Conservation (phyloP, 352 stramenopile species). For the Globisporangium canariense region DNA sequence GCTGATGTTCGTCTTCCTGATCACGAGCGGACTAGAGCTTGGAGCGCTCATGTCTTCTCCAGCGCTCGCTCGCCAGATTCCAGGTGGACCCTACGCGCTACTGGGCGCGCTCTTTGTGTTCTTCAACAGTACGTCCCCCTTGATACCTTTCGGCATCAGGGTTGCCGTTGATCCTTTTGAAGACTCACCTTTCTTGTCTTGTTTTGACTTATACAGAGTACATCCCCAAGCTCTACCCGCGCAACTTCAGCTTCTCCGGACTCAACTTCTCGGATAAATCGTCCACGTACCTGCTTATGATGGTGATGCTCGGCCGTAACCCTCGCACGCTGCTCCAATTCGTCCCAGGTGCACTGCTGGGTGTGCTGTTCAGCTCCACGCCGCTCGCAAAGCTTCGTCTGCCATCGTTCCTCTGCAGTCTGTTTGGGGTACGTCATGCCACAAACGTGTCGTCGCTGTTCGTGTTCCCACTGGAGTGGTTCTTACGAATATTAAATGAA, state of each 20-base stretch:
- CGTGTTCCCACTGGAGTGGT: not conserved
- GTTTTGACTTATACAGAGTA: slow-evolving; percentile 41
- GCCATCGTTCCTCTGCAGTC: slow-evolving; percentile 61
- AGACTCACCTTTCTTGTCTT: not conserved
- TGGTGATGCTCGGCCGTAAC: slow-evolving; percentile 70
- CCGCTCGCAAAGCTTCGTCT: slow-evolving; percentile 68
- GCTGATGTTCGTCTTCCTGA: slow-evolving; percentile 56
- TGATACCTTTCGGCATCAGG: not conserved
- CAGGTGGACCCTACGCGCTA: slow-evolving; percentile 64
- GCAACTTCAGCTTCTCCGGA: slow-evolving; percentile 51
- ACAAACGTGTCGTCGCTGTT: no score
- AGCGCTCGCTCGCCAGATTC: slow-evolving; percentile 34
- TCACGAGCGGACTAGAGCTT: slow-evolving; percentile 46
- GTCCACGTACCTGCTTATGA: slow-evolving; percentile 64
- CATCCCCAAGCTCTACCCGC: slow-evolving; percentile 71
- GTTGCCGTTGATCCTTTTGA: not conserved
- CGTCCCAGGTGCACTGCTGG: slow-evolving; percentile 52
- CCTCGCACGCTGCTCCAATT: slow-evolving; percentile 56
- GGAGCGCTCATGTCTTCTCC: slow-evolving; percentile 41
- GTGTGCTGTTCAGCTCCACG: slow-evolving; percentile 65
- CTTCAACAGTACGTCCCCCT: slow-evolving; percentile 59
- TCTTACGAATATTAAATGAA: not conserved
- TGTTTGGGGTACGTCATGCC: slow-evolving; percentile 43
- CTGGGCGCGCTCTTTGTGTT: slow-evolving; percentile 74
- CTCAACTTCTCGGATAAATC: slow-evolving; percentile 86